Percentiles rank a stretch among this genome's conserved stretches.
These are phyloP conservation scores for Porpolomopsis calyptriformis DNA, from an alignment of 768 basidiomycete species.

Conservation along the genomic window DNA sequence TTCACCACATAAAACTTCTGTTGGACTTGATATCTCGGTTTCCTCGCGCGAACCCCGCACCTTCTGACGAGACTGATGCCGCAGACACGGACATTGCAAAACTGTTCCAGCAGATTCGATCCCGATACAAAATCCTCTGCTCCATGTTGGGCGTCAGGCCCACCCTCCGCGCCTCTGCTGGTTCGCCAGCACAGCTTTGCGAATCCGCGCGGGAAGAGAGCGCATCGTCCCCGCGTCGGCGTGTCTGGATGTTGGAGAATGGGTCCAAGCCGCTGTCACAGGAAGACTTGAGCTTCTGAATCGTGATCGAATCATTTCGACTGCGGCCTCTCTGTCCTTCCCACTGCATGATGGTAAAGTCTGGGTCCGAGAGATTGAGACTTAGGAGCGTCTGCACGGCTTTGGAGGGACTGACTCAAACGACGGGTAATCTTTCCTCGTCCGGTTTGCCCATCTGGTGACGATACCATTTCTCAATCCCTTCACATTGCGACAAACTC, in stretches of 20 bases:
- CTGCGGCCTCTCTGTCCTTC: no score
- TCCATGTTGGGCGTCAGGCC: conserved; percentile 62
- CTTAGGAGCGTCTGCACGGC: no score
- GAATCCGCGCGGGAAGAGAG: neutral
- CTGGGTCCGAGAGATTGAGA: no score
- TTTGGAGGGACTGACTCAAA: no score
- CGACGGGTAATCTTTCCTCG: no score
- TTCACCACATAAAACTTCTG: conserved; percentile 57
- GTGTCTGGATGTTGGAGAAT: conserved; percentile 6
- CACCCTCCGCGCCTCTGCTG: conserved; percentile 25
- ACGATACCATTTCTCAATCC: no score
- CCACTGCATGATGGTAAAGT: no score
- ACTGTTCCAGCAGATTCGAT: conserved; percentile 75
- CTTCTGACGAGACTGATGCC: conserved; percentile 19
- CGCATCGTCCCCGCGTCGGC: neutral
- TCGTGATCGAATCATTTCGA: no score
- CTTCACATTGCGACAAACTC: no score
- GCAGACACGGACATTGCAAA: conserved; percentile 59
- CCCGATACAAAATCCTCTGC: conserved; percentile 80
- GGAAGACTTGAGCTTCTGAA: conserved; percentile 7
- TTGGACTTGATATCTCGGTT: conserved; percentile 65
- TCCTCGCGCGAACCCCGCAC: conserved; percentile 65
- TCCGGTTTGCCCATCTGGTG: no score
- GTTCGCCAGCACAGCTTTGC: conserved; percentile 8
- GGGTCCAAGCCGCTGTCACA: neutral